A percentile compares a stretch with the other conserved stretches of the same genome.
phyloP scores from a whole-genome alignment of 441 rosid genomes.

The Adansonia grandidieri region DNA sequence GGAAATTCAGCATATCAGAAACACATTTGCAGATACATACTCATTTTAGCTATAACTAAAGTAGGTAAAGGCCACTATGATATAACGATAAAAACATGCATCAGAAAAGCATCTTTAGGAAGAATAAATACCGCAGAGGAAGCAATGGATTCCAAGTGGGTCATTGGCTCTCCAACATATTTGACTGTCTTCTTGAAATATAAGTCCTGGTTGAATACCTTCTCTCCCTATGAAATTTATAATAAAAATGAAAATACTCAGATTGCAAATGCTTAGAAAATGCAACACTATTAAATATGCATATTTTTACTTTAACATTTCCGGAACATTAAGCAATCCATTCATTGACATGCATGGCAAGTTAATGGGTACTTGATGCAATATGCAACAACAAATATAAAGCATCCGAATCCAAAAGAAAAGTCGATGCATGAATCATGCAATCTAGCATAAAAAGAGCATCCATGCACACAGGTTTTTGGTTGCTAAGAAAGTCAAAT shows the following conservation, averaged over 20 bases:
- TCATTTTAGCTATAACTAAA: background rate
- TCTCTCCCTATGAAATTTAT: constrained; percentile 68
- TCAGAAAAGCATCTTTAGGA: background rate
- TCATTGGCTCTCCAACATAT: constrained; percentile 95
- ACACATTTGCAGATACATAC: constrained; percentile 7
- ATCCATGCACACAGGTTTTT: background rate
- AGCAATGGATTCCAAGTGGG: constrained; percentile 96
- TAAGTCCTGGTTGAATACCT: constrained; percentile 94
- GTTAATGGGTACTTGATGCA: background rate
- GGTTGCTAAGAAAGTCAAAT: constrained; percentile 3
- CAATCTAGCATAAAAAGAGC: background rate
- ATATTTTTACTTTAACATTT: background rate
- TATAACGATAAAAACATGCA: background rate
- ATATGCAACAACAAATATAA: background rate
- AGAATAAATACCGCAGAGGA: constrained; percentile 83
- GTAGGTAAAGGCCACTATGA: background rate
- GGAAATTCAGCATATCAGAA: constrained; percentile 24
- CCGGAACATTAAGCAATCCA: background rate
- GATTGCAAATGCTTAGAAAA: background rate
- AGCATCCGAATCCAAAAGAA: background rate
- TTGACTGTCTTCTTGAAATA: constrained; percentile 95
- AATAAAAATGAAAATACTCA: background rate
- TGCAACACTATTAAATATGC: background rate
- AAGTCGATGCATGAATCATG: background rate
- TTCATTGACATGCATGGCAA: constrained; percentile 4